Evolutionary conservation across 1,284 basidiomycete species (phyloP), one percentile per base, ranked within the genome.

Genomic region (Boletus albobrunnescens): DNA sequence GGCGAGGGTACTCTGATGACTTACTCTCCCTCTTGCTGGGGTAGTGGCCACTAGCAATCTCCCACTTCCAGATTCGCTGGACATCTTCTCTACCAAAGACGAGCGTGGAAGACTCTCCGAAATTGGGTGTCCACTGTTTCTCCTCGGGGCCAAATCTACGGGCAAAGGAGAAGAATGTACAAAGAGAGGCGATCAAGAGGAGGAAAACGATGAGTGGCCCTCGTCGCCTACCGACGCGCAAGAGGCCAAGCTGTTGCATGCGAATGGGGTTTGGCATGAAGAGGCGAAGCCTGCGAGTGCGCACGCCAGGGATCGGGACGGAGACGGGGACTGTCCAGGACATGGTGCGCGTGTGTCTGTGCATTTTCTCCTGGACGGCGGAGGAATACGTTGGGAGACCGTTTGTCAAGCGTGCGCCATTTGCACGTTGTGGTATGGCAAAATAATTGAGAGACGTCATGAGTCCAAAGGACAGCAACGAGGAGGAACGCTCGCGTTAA

Each of bases 51-150:
- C 89, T 88, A 36, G 79, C 72, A 47, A 96, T 79, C 69, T 97
- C 93, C 92, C 92, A 96, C 56, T 86, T 76, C 93, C 93, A 96
- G 67, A 97, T 88, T 57, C 82, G 78, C 56, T 85, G 84, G 32
- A 94, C 63, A 61, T 95, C 91, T 44, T 86, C 82, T 41, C 79
- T 73, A 36, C 76, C 75, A 54, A 87, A 86, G 33, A 96, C 83
- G 33, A 91, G 75, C 6, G 92, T 93, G 40, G 84, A 75, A 7
- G 84, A 79, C 52, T 88, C 82, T 37, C 74, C 73, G 28, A 87
- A 79, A n/a, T 82, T 79, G 36, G 78, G 73, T 10, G 83, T 77
- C 87, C 88, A 91, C 33, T 77, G 75, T 56, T 80, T 80, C 46
- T 75, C 72, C 53, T 75, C 71, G 0, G 74, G 73, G 19, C 73